Evolutionary conservation across 208 protist species (phyloP), one percentile per base, ranked within the genome.

Genomic region (Leishmania gerbilli): DNA sequence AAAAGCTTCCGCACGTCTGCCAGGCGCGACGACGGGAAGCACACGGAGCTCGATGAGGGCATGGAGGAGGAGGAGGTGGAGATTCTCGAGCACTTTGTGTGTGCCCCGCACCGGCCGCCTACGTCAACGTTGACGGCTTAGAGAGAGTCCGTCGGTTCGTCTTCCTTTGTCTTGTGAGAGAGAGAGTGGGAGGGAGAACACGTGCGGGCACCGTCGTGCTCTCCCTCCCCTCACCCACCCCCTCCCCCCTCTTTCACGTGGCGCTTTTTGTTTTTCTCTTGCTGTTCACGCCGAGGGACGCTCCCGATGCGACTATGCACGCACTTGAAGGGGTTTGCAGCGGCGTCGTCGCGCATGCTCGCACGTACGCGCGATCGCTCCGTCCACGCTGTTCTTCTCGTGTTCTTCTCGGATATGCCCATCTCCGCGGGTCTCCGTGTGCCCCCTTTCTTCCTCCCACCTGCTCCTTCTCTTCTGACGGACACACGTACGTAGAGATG

Each of bases 21-120:
- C 40, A 45, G 34, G 55, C 17, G 40, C 56, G 34, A 51, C 19
- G 74, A 77, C 37, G 56, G 27, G 56, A 49, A 45, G 51, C 11
- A 24, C 4, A 6, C 13, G 7, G 40, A 1, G 7, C 4, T 37
- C 37, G 56, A 68, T 7, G 56, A 77, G 40, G 82, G 65, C 6
- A 74, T 69, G 51, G 82, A 85, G 40, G 82, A 85, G 9, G 34
- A 34, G 34, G 82, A 77, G 1, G 82, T 76, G 0, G 80, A 89
- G 49, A 74, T 94, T 37, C 79, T 93, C 1, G 92, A 95, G 77
- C 81, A 85, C 64, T 94, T 94, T 84, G 84, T 91, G 0, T 82
- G 93, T 42, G 74, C 79, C 1, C 90, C 90, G 19, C 90, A 93
- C 71, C 55, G 58, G 21, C 42, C 51, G 27, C 72, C 77, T 5